Evolutionary conservation across 108 stramenopile genomes (phyloP).

Genomic region (Nannochloropsis granulata): DNA sequence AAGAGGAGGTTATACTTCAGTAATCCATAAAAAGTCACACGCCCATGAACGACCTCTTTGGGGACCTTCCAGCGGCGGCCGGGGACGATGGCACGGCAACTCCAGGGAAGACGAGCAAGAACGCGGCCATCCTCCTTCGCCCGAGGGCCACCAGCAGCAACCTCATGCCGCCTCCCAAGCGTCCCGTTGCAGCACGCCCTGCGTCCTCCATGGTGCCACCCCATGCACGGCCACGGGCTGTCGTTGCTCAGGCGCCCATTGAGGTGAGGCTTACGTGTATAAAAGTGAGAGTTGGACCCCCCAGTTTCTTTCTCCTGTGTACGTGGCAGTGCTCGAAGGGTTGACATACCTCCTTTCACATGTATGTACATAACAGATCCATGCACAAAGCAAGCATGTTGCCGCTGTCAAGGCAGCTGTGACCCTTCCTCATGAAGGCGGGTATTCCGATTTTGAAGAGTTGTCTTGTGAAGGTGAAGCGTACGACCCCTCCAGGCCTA

Average conservation of each 20-base stretch:
- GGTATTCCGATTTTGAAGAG: neutral
- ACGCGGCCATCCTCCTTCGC: neutral
- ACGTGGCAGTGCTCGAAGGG: too few species aligned
- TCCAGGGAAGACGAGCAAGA: neutral
- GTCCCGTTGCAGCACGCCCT: neutral
- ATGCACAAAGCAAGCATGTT: neutral
- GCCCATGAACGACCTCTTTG: neutral
- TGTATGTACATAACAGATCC: neutral
- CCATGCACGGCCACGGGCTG: neutral
- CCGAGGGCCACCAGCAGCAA: neutral
- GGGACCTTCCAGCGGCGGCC: neutral
- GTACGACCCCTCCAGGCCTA: slow-evolving; percentile 31
- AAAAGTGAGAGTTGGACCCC: neutral
- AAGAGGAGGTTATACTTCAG: too few species aligned
- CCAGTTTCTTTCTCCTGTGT: too few species aligned
- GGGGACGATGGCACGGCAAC: neutral
- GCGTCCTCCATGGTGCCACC: neutral
- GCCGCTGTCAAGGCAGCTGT: neutral
- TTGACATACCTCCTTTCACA: neutral
- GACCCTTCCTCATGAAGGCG: neutral
- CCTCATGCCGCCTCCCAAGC: neutral
- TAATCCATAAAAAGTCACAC: too few species aligned
- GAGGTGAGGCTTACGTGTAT: neutral
- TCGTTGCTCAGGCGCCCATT: neutral
- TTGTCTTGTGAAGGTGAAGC: neutral